Evolutionary conservation across 2,329 filamentous ascomycete species (phyloP).

Genomic region (Penicillium sp.): DNA sequence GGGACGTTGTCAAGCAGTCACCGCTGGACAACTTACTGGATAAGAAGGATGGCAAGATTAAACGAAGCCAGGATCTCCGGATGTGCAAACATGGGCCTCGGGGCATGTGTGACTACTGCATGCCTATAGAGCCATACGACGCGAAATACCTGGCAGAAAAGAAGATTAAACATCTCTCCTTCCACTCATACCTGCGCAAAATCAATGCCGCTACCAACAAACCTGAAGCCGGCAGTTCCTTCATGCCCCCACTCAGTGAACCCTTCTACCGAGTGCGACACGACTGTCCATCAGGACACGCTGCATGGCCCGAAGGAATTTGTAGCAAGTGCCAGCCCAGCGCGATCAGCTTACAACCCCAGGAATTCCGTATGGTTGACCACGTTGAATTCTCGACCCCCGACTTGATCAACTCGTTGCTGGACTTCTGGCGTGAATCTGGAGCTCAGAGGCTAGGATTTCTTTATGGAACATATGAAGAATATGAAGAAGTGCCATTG

Average conservation of each 20-base stretch:
- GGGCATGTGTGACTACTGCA: constrained; percentile 99
- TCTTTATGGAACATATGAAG: constrained; percentile 84
- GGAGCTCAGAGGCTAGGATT: constrained; percentile 84
- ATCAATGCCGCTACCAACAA: constrained; percentile 97
- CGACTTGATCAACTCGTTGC: constrained; percentile 80
- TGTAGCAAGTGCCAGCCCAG: constrained; percentile 98
- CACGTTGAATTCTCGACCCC: constrained; percentile 94
- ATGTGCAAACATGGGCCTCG: constrained; percentile 97
- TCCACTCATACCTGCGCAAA: constrained; percentile 91
- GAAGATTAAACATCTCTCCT: constrained; percentile 98
- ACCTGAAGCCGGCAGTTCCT: constrained; percentile 87
- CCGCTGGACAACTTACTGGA: constrained; percentile 84
- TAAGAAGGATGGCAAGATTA: constrained; percentile 85
- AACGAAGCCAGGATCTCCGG: constrained; percentile 69
- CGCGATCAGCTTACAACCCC: constrained; percentile 91
- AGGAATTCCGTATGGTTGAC: constrained; percentile 94
- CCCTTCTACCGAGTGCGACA: constrained; percentile 87
- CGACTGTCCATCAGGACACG: constrained; percentile 90
- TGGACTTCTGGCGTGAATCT: constrained; percentile 88
- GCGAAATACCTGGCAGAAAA: constrained; percentile 85
- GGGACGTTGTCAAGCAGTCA: constrained; percentile 90
- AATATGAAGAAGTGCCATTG: constrained; percentile 89
- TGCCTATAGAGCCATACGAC: constrained; percentile 93
- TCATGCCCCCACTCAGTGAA: constrained; percentile 91
- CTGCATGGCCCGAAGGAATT: constrained; percentile 91